Evolutionary conservation across 768 basidiomycete species (phyloP).

Genomic region (Lentinula raphanica): DNA sequence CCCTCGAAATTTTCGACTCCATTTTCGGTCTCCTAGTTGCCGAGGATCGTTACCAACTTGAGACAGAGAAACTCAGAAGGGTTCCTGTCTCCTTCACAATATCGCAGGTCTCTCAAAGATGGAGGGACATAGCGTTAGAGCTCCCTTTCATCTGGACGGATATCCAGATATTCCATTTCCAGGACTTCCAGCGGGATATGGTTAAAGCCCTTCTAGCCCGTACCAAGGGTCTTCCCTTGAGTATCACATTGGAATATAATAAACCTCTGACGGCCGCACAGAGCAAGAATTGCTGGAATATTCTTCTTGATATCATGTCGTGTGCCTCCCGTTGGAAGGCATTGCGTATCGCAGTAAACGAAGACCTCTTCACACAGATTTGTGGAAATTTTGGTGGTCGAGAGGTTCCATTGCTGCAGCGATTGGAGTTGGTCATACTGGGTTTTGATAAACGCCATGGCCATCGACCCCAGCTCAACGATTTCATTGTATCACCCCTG

Average conservation of each 20-base stretch:
- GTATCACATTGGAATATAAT: neutral
- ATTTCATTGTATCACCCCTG: neutral
- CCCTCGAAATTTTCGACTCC: neutral
- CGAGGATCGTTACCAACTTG: neutral
- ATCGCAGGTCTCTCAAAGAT: conserved; percentile 5
- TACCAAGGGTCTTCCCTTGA: neutral
- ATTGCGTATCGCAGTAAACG: neutral
- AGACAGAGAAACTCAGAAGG: neutral
- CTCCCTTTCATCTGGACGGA: neutral
- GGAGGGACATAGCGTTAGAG: neutral
- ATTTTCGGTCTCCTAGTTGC: neutral
- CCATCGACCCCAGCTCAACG: neutral
- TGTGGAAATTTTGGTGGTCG: neutral
- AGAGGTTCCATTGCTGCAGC: neutral
- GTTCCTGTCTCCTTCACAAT: neutral
- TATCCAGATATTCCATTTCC: conserved; percentile 5
- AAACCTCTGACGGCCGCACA: neutral
- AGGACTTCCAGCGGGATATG: neutral
- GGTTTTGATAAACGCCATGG: neutral
- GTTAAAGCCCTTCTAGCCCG: neutral
- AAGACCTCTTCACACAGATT: neutral
- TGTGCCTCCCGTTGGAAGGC: neutral
- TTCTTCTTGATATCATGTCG: neutral
- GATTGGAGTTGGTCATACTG: neutral
- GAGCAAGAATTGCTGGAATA: neutral